phyloP scores from a whole-genome alignment of 257 asterid genomes.

The Primulina eburnea region DNA sequence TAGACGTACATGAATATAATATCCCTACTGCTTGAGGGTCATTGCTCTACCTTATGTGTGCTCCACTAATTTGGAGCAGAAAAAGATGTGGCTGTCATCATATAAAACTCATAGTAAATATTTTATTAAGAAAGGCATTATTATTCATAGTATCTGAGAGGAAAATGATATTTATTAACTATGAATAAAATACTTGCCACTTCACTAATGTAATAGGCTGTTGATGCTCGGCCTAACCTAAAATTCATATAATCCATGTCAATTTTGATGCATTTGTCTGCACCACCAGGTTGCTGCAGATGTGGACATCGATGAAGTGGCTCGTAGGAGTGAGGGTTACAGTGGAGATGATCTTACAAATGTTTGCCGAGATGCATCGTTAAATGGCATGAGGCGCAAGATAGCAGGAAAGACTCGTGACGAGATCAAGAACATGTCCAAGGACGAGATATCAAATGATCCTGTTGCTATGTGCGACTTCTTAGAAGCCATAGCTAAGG shows the following conservation, averaged over 20 bases:
- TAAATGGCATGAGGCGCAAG: conserved; percentile 89
- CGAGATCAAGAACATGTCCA: conserved; percentile 85
- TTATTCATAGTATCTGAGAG: neutral
- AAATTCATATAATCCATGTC: conserved; percentile 2
- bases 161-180: neutral
- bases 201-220: no score
- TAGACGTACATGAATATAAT: neutral
- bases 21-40: neutral
- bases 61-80: neutral
- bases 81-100: neutral
- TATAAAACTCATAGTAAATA: neutral
- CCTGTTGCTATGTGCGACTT: conserved; percentile 96
- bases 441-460: conserved; percentile 87
- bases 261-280: neutral
- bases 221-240: no score
- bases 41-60: neutral
- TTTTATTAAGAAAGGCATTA: neutral
- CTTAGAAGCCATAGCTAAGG: conserved; percentile 80
- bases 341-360: conserved; percentile 97
- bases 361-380: conserved; percentile 88
- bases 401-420: conserved; percentile 93
- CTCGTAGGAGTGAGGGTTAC: conserved; percentile 90
- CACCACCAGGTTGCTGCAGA: conserved; percentile 75
- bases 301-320: conserved; percentile 89
- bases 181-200: neutral